Evolutionary conservation across 176 grass and related monocot genomes (phyloP).

Genomic region (Olyra latifolia): DNA sequence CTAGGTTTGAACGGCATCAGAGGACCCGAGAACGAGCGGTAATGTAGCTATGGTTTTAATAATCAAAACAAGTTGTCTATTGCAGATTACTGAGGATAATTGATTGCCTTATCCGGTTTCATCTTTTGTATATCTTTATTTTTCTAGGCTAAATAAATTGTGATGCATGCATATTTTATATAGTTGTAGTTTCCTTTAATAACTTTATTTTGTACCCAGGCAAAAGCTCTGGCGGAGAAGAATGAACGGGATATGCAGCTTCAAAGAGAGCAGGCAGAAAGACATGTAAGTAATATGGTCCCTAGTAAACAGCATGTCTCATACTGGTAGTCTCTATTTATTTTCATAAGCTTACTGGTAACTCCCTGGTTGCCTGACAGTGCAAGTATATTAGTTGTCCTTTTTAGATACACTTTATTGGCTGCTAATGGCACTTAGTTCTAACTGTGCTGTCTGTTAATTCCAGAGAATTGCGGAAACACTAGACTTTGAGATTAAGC

Average conservation of each 20-base stretch:
- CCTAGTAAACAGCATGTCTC: neutral
- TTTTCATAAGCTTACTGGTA: slow-evolving; percentile 10
- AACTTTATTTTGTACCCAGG: slow-evolving; percentile 37
- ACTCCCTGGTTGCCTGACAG: neutral
- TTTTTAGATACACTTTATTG: slow-evolving; percentile 17
- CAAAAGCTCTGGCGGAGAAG: slow-evolving; percentile 84
- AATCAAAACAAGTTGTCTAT: neutral
- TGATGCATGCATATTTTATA: slow-evolving; percentile 10
- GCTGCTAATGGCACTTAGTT: neutral
- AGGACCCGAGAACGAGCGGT: slow-evolving; percentile 77
- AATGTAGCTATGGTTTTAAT: slow-evolving; percentile 34
- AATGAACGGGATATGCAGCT: slow-evolving; percentile 77
- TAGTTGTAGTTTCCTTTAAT: slow-evolving; percentile 18
- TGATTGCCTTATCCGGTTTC: slow-evolving; percentile 2
- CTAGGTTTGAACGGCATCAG: slow-evolving; percentile 79
- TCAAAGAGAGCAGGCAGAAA: slow-evolving; percentile 78
- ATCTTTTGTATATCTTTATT: neutral
- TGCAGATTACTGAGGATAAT: slow-evolving; percentile 2
- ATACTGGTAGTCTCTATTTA: slow-evolving; percentile 1
- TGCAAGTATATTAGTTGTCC: neutral
- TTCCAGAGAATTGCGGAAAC: slow-evolving; percentile 88
- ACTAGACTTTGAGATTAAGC: slow-evolving; percentile 92
- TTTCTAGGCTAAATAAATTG: neutral
- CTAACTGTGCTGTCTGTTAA: slow-evolving; percentile 35
- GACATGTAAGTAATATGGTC: slow-evolving; percentile 58